A percentile compares a stretch with the other conserved stretches of the same genome.
Evolutionary conservation across 2,329 filamentous ascomycete genomes (phyloP).

Genomic region (Trichoderma sp.): DNA sequence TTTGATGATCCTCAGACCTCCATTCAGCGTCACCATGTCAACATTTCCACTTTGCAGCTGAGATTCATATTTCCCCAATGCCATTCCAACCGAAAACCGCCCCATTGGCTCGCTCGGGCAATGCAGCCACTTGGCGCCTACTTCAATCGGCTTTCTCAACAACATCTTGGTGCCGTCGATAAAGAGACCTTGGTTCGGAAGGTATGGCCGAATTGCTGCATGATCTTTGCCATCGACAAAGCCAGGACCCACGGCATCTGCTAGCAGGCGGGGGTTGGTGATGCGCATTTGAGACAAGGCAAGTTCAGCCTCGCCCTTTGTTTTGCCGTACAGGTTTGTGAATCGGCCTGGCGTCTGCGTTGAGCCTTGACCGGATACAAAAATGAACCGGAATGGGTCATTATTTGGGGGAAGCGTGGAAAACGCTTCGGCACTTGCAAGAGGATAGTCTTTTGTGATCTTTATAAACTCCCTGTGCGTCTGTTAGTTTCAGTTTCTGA

Average conservation of each 20-base stretch:
- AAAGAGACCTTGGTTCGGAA: not conserved
- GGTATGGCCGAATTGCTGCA: not conserved
- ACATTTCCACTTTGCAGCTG: not conserved
- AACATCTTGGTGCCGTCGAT: not conserved
- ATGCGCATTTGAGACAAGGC: slow-evolving; percentile 3
- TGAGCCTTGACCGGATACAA: slow-evolving; percentile 10
- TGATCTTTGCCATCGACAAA: not conserved
- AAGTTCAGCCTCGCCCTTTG: not conserved
- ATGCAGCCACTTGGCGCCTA: slow-evolving; percentile 1
- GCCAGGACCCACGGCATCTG: not conserved
- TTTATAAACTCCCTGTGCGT: not conserved
- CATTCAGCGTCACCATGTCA: not conserved
- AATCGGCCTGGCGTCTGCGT: not conserved
- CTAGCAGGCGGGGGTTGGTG: not conserved
- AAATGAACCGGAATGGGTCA: not conserved
- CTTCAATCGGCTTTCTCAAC: not conserved
- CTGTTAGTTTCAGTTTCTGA: not conserved
- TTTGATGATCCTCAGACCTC: slow-evolving; percentile 6
- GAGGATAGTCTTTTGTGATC: not conserved
- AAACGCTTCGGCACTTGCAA: slow-evolving; percentile 1
- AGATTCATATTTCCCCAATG: not conserved
- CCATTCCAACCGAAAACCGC: not conserved
- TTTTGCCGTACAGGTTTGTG: not conserved
- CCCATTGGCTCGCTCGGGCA: slow-evolving; percentile 12
- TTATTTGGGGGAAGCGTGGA: not conserved